Conservation (phyloP, 1,284 basidiomycete species). For the Sutorius eximius region DNA sequence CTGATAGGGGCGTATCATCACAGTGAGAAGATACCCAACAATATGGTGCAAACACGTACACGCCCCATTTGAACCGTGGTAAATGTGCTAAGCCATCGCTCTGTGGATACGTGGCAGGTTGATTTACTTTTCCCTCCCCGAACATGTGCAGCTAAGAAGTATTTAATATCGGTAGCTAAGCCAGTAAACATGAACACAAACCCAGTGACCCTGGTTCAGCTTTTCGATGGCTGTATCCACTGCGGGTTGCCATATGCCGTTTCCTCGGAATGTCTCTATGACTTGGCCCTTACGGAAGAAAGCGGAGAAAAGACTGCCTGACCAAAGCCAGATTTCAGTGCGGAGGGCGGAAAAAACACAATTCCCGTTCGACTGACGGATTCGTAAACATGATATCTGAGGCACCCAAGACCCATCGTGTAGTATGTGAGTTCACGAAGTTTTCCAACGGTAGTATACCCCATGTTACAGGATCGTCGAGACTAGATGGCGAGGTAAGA, state of each 20-base stretch:
- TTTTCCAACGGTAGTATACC: conserved; percentile 69
- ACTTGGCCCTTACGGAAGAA: conserved; percentile 94
- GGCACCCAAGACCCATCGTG: conserved; percentile 86
- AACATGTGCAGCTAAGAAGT: conserved; percentile 82
- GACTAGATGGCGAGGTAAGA: conserved; percentile 39
- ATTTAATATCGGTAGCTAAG: conserved; percentile 6
- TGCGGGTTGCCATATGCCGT: conserved; percentile 87
- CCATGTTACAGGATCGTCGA: conserved; percentile 83
- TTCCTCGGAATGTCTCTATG: conserved; percentile 88
- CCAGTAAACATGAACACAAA: conserved; percentile 34
- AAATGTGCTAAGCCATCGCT: conserved; percentile 48
- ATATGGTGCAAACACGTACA: conserved; percentile 55
- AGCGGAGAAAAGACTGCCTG: conserved; percentile 67
- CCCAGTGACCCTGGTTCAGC: conserved; percentile 84
- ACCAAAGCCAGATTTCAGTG: conserved; percentile 22
- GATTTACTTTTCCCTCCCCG: conserved; percentile 91
- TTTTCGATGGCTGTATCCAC: conserved; percentile 81
- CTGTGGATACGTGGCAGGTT: conserved; percentile 55
- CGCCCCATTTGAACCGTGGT: conserved; percentile 94
- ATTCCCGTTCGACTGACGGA: conserved; percentile 50
- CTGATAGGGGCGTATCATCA: conserved; percentile 40
- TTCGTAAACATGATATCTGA: conserved; percentile 97
- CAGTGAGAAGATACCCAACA: background rate
- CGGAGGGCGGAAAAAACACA: background rate
- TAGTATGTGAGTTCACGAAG: conserved; percentile 60